Evolutionary conservation across 192 early-diverging fungal genomes (phyloP).

Genomic region (Spizellomyces sp.): DNA sequence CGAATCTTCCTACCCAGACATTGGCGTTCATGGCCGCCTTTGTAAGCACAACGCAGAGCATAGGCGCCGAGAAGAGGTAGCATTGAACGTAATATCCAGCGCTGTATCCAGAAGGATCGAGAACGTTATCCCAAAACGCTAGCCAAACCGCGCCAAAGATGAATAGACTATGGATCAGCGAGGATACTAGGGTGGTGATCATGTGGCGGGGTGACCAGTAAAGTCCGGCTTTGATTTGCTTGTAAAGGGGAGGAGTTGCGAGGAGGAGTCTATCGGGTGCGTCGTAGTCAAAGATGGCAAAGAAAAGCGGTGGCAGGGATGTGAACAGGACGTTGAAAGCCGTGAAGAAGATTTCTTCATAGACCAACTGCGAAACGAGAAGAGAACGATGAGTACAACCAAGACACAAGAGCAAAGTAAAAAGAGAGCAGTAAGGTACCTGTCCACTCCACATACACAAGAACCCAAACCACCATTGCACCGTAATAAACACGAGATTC

Average conservation of each 20-base stretch:
- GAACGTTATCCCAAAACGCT: slow-evolving; percentile 34
- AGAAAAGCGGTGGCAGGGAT: slow-evolving; percentile 51
- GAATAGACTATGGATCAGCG: neutral
- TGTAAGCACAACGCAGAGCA: slow-evolving; percentile 47
- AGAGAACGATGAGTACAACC: neutral
- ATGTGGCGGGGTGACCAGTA: slow-evolving; percentile 23
- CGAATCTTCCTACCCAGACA: slow-evolving; percentile 36
- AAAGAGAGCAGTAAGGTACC: slow-evolving; percentile 24
- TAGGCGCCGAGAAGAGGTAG: slow-evolving; percentile 48
- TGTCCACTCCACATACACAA: slow-evolving; percentile 46
- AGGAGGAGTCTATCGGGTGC: slow-evolving; percentile 38
- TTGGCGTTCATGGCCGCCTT: slow-evolving; percentile 34
- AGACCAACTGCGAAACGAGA: slow-evolving; percentile 34
- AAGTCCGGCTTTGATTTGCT: slow-evolving; percentile 36
- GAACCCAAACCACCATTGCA: slow-evolving; percentile 57
- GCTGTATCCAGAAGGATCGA: slow-evolving; percentile 30
- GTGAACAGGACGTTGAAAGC: slow-evolving; percentile 59
- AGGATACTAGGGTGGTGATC: slow-evolving; percentile 8
- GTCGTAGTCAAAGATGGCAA: slow-evolving; percentile 56
- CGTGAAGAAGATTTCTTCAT: slow-evolving; percentile 59
- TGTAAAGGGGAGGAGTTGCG: slow-evolving; percentile 48
- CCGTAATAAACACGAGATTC: slow-evolving; percentile 55
- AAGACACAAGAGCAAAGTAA: neutral
- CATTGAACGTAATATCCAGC: slow-evolving; percentile 50
- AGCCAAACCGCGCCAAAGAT: slow-evolving; percentile 45